Base-by-base conservation (phyloP, 768 basidiomycete species). In the Asterophora lycoperdoides region DNA sequence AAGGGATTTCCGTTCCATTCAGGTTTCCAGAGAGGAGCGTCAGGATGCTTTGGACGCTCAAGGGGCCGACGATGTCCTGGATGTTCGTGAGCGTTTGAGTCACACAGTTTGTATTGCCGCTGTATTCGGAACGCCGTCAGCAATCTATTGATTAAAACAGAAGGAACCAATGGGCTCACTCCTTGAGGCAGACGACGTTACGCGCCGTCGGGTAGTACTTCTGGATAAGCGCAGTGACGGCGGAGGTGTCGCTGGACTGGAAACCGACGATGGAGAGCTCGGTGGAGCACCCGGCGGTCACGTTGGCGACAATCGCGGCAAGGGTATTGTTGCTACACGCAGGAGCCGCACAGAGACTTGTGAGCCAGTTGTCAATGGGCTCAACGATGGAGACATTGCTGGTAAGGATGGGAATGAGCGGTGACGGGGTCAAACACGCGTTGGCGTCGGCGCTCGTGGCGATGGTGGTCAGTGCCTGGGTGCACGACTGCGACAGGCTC, bases 251-350 rank as follows among this genome's bases (percentile, higher is more conserved):
- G 1, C 52, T 19, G 4, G 58, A 32, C 7, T 60, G 50, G 41
- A 71, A 51, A 7, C 69, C 69, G 5, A 64, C 30, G 1, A 60
- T 33, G 2, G 59, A 48, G 5, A 79, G 58, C 20, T 78, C 77
- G 1, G 68, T 44, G 11, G 65, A 51, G 55, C 78, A 80, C 20
- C 76, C 76, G 4, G 61, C 56, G 0, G 80, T 79, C 40, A 85
- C 44, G 56, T 79, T 81, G 26, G 68, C 58, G 7, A 81, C 76
- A 38, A 87, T 69, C 1, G 68, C 58, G 15, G 81, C 64, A 8
- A 90, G 70, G 0, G 84, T 81, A 15, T 65, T 65, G 52, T 89
- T 84, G 56, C 70, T 77, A 61, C 86, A 88, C 8, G 77, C 52
- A 5, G 62, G 65, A 39, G 68, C 65, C 14, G 71, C 54, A 60